phyloP scores from a whole-genome alignment of 768 basidiomycete genomes.

The Russula brevipes region DNA sequence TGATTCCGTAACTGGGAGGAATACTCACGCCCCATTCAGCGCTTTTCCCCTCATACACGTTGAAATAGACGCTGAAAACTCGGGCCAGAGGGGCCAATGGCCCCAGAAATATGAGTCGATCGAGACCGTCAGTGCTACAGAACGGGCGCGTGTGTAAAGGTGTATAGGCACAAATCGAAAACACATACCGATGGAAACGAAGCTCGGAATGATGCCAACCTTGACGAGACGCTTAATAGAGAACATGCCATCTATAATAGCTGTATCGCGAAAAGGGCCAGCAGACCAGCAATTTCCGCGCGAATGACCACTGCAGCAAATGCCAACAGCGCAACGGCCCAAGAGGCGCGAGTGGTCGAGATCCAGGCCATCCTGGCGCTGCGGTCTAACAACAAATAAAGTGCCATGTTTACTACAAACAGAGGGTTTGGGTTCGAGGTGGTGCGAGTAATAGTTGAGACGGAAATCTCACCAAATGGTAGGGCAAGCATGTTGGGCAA shows the following conservation, averaged over 20 bases:
- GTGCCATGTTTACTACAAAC: constrained; percentile 52
- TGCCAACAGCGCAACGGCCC: constrained; percentile 56
- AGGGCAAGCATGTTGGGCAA: constrained; percentile 93
- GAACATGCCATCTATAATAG: constrained; percentile 41
- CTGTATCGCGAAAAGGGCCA: constrained; percentile 58
- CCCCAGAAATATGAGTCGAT: constrained; percentile 90
- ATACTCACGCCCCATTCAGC: constrained; percentile 85
- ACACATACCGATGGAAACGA: constrained; percentile 48
- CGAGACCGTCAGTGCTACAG: constrained; percentile 49
- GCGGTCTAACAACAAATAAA: constrained; percentile 44
- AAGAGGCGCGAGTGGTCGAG: constrained; percentile 33
- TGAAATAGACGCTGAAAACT: constrained; percentile 76
- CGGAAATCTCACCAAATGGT: constrained; percentile 53
- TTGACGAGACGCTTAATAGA: constrained; percentile 42
- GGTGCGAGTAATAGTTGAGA: neutral
- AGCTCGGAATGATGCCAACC: constrained; percentile 46
- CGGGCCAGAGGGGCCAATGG: constrained; percentile 75
- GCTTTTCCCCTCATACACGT: constrained; percentile 81
- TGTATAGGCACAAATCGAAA: neutral
- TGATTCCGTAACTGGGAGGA: neutral
- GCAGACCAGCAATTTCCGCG: constrained; percentile 67
- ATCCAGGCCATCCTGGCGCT: constrained; percentile 37
- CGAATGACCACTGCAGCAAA: constrained; percentile 70
- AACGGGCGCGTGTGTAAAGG: neutral
- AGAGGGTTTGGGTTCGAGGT: neutral